Base-by-base conservation (phyloP, 345 rosid species). In the Euclidium syriacum region DNA sequence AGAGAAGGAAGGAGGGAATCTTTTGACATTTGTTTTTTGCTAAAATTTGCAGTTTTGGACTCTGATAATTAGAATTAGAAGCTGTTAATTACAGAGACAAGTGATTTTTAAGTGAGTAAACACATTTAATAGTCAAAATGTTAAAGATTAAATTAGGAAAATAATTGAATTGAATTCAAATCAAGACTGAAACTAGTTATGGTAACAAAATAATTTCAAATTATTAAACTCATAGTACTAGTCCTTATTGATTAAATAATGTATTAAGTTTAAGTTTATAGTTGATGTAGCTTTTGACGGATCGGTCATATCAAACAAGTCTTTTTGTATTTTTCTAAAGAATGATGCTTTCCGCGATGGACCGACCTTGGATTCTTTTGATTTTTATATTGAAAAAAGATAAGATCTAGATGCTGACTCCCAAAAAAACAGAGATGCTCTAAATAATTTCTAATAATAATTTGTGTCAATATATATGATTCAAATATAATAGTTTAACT, bases 361-460 rank as follows among this genome's bases (percentile, higher is more conserved):
- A 48, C 74, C 74, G 74, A 70, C 69, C 34, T 70, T 70, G 58
- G 68, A 47, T 62, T 70, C 44, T 62, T 62, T 70, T 70, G 58
- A 70, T 46, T 53, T n/a, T 62, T 70, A 36, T 20, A 62, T 14
- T 36, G 29, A 6, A 62, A 70, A n/a, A 62, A 47, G 69, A 70
- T 70, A 62, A 70, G 74, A 70, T 70, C 74, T 70, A 70, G 52
- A 47, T 70, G 74, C 63, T 54, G 42, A 44, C 62, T 52, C 22
- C 67, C 6, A 67, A 58, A 61, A 51, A 23, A 16, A 61, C 68
- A 52, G 41, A 61, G 55, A 53, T 61, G 68, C 38, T 53, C 57
- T 70, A 3, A 36, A 54, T 55, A 19, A 41, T 58, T 50, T 24
- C 12, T 49, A 39, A 67, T 48, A 29, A 29, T 29, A 61, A 62